phyloP scores from a whole-genome alignment of 495 filamentous ascomycete genomes.

The Darksidea phi region DNA sequence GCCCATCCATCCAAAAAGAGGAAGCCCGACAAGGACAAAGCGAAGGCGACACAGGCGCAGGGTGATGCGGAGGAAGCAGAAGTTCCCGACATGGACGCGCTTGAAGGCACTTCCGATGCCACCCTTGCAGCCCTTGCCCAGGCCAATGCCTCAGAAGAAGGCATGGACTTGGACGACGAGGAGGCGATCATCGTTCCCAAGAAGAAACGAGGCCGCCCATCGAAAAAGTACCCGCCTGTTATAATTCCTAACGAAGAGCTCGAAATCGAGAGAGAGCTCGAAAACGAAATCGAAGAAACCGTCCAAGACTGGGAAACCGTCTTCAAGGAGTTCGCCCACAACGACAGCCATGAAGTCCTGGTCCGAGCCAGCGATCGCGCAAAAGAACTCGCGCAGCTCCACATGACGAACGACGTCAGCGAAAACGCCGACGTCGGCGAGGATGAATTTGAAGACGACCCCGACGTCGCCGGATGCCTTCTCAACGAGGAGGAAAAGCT shows the following conservation, averaged over 20 bases:
- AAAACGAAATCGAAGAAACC: slow-evolving; percentile 37
- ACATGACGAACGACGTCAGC: slow-evolving; percentile 14
- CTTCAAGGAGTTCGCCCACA: slow-evolving; percentile 14
- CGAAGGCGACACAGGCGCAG: neutral
- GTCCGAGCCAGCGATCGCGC: neutral
- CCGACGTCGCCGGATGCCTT: slow-evolving; percentile 75
- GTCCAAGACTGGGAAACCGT: slow-evolving; percentile 19
- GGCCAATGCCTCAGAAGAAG: slow-evolving; percentile 13
- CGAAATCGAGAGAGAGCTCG: slow-evolving; percentile 39
- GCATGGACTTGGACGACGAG: neutral
- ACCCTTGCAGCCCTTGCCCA: slow-evolving; percentile 17
- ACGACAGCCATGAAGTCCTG: slow-evolving; percentile 6
- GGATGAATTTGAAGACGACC: slow-evolving; percentile 80
- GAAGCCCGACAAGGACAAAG: neutral
- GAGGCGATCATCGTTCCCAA: slow-evolving; percentile 5
- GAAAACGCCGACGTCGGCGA: slow-evolving; percentile 59
- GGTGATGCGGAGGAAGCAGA: neutral
- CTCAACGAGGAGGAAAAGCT: no score
- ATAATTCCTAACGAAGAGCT: slow-evolving; percentile 40
- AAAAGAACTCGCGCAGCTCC: slow-evolving; percentile 7
- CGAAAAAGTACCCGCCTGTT: slow-evolving; percentile 28
- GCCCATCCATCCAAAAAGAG: neutral
- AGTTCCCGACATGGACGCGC: slow-evolving; percentile 41
- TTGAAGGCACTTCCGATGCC: slow-evolving; percentile 28
- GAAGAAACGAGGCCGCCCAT: slow-evolving; percentile 13